Conservation (phyloP, 2,329 filamentous ascomycete species). For the Diplodia seriata region DNA sequence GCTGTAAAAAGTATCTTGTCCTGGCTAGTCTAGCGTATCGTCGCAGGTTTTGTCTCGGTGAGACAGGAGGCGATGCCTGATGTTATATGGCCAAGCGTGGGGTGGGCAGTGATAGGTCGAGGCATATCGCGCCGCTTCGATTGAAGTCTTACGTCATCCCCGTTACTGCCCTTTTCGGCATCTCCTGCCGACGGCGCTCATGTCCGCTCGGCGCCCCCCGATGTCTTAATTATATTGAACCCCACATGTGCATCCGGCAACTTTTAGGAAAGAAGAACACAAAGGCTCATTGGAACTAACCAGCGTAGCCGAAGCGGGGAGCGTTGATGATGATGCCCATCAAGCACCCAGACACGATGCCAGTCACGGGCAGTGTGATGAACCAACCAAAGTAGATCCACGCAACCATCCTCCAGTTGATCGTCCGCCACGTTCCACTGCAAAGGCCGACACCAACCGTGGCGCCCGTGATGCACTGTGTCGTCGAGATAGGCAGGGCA, state of each 20-base stretch:
- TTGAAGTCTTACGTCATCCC: constrained; percentile 19
- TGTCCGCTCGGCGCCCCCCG: background rate
- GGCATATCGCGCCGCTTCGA: constrained; percentile 10
- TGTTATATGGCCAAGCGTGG: constrained; percentile 3
- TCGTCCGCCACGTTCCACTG: constrained; percentile 63
- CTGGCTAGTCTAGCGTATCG: background rate
- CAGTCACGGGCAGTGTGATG: constrained; percentile 65
- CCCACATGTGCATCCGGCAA: no score
- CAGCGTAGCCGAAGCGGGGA: constrained; percentile 46
- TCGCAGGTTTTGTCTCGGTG: background rate
- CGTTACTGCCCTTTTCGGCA: constrained; percentile 24
- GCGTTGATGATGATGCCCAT: constrained; percentile 70
- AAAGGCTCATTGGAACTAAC: background rate
- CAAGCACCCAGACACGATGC: constrained; percentile 64
- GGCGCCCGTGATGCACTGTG: constrained; percentile 63
- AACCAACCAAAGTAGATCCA: constrained; percentile 68
- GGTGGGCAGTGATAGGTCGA: background rate
- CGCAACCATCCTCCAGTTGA: constrained; percentile 69
- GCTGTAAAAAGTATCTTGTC: background rate
- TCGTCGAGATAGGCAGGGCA: constrained; percentile 64
- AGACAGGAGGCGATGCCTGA: constrained; percentile 10
- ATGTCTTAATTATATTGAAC: background rate
- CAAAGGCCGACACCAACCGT: constrained; percentile 69
- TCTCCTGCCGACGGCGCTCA: constrained; percentile 16
- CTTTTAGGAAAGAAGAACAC: no score